phyloP scores from a whole-genome alignment of 129 eudicot species.

The Smallanthus sonchifolius region DNA sequence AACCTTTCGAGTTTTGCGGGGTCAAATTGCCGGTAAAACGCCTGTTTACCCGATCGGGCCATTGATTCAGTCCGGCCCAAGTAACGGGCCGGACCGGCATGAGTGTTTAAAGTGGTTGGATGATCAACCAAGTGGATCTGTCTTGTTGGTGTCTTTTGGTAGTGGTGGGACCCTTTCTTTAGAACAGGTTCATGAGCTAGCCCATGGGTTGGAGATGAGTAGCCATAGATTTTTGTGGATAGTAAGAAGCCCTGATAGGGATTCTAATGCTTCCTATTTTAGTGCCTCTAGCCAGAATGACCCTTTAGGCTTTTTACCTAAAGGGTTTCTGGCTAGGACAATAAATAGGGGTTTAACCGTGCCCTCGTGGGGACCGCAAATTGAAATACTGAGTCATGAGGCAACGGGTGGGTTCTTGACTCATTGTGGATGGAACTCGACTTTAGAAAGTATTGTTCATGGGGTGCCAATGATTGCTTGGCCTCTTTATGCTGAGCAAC shows the following conservation, averaged over 20 bases:
- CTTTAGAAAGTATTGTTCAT: constrained; percentile 40
- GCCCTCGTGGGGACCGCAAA: constrained; percentile 42
- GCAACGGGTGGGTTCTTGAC: constrained; percentile 42
- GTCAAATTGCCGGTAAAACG: constrained; percentile 11
- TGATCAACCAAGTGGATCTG: constrained; percentile 41
- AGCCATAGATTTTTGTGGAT: constrained; percentile 47
- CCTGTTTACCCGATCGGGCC: constrained; percentile 54
- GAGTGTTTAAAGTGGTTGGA: constrained; percentile 46
- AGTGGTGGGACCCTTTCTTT: constrained; percentile 55
- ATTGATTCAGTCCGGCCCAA: constrained; percentile 21
- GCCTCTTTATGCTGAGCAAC: constrained; percentile 52
- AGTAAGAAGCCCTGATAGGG: constrained; percentile 33
- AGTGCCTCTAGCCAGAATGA: constrained; percentile 18
- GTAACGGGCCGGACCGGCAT: constrained; percentile 16
- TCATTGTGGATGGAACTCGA: constrained; percentile 52
- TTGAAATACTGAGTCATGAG: constrained; percentile 32
- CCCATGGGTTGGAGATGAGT: constrained; percentile 40
- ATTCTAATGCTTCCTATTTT: constrained; percentile 38
- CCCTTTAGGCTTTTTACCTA: constrained; percentile 36
- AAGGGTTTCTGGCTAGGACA: constrained; percentile 32
- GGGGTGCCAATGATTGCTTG: constrained; percentile 49
- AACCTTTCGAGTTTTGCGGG: constrained; percentile 22
- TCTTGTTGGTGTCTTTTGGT: constrained; percentile 48
- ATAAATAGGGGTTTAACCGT: constrained; percentile 26
- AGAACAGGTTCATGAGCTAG: constrained; percentile 35